phyloP scores from a whole-genome alignment of 148 eudicot species.

The Vaccinium corymbosum region DNA sequence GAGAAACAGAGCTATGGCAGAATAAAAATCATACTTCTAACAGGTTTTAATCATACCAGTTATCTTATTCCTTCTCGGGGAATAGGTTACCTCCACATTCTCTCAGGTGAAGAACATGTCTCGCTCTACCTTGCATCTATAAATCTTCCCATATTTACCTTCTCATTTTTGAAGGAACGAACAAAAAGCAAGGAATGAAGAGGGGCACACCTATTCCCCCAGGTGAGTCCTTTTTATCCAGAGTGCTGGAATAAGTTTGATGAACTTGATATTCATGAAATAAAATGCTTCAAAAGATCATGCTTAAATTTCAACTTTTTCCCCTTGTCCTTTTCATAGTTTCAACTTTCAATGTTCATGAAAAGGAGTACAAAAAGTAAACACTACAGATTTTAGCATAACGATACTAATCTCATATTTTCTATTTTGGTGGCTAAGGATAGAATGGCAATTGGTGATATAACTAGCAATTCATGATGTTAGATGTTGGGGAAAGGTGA shows the following conservation, averaged over 20 bases:
- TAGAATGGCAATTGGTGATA: no score
- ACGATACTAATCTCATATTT: not conserved
- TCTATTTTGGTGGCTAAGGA: not conserved
- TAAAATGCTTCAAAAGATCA: constrained; percentile 2
- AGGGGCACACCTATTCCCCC: not conserved
- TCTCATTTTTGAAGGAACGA: not conserved
- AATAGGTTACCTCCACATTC: not conserved
- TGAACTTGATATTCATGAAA: not conserved
- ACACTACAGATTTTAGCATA: not conserved
- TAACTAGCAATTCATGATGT: not conserved
- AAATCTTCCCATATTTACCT: not conserved
- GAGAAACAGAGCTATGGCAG: not conserved
- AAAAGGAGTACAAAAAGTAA: not conserved
- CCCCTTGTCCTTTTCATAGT: not conserved
- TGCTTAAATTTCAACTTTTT: not conserved
- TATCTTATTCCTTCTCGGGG: not conserved
- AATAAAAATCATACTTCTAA: not conserved
- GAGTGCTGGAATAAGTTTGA: not conserved
- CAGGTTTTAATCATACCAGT: not conserved
- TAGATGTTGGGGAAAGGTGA: not conserved
- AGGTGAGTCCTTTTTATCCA: not conserved
- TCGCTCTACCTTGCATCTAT: not conserved
- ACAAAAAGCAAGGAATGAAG: not conserved
- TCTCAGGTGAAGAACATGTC: not conserved
- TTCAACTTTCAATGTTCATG: not conserved